Base-by-base conservation (phyloP, 306 rosid genomes). In the Senna tora region DNA sequence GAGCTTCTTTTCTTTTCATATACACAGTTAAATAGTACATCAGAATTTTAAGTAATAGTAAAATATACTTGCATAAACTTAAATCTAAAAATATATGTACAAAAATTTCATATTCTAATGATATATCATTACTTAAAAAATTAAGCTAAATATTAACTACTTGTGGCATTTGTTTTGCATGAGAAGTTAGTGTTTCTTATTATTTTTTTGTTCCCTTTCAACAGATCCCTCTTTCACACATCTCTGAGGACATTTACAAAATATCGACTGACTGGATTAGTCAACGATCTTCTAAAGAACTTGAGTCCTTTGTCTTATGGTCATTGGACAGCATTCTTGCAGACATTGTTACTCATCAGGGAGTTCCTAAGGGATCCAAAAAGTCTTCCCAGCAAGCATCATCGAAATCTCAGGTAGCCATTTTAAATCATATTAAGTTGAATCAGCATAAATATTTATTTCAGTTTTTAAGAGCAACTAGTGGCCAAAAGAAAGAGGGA, bases 151-250 rank as follows among this genome's bases (percentile, higher is more conserved):
- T 25, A 25, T 25, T 25, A 25, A 25, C 30, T 25, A 25, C 30
- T 25, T 1, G 30, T 25, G 30, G 30, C 3, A 25, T 25, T 25
- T 25, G 30, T 25, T 25, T 25, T 25, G 30, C 30, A 25, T 25
- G 30, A 25, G 30, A 25, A 25, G 30, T 25, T 25, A 28, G 19
- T 36, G 34, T 75, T 78, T 25, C 22, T 42, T 25, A 22, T 75
- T 34, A 22, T 61, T 25, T 25, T 53, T 21, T n/a, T 15, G 20
- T 6, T 47, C 59, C 45, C 43, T 50, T 46, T 11, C 42, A 55
- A 64, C 82, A 90, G 96, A 78, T 90, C 56, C 96, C 96, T 61
- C 87, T 90, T 61, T 73, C 73, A 42, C 85, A 85, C 75, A 66
- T 87, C 60, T 76, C 96, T 22, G 89, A 80, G 60, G 71, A 77